Base-by-base conservation (phyloP, 2,329 filamentous ascomycete genomes). In the Lachnellula occidentalis region DNA sequence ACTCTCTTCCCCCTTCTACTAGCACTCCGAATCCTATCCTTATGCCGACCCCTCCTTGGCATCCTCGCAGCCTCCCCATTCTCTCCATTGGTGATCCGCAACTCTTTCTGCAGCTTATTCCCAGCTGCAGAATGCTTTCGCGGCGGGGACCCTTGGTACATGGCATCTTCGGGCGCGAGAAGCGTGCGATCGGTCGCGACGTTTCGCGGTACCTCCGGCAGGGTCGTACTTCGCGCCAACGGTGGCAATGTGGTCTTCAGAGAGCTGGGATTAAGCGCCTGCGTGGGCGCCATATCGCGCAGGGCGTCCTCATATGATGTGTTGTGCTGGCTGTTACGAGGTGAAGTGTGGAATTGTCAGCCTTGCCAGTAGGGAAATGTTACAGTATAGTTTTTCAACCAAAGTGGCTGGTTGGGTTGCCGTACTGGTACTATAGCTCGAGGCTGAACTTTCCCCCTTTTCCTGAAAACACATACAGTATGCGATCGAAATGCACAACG, bases 91-190 rank as follows among this genome's bases (percentile, higher is more conserved):
- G 62, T 61, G 58, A 67, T 66, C 27, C 63, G 64, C 55, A 72
- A 64, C 65, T 75, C 36, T 69, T 73, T 52, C 72, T 74, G 48
- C 70, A 73, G 62, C 71, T 76, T 66, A 50, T 67, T 70, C 15
- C 69, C 66, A 4, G 67, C 66, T 3, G 69, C 63, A 8, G 72
- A 71, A 49, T 74, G 73, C 48, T 71, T 70, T 51, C 82, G 79
- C 4, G 84, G 82, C 37, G 86, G 81, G 2, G 85, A 83, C 15
- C 78, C 70, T 14, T 79, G 73, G 65, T 83, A 79, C 71, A 90
- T 89, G 53, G 90, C 90, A 81, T 95, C 90, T 73, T 92, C 87
- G 15, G 90, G 90, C 4, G 89, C 86, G 42, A 95, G 83, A 59
- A 85, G 85, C 49, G 80, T 85, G 31, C 85, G 84, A 63, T 85